Evolutionary conservation across 495 filamentous ascomycete species (phyloP).

Genomic region (Podospora sp.): DNA sequence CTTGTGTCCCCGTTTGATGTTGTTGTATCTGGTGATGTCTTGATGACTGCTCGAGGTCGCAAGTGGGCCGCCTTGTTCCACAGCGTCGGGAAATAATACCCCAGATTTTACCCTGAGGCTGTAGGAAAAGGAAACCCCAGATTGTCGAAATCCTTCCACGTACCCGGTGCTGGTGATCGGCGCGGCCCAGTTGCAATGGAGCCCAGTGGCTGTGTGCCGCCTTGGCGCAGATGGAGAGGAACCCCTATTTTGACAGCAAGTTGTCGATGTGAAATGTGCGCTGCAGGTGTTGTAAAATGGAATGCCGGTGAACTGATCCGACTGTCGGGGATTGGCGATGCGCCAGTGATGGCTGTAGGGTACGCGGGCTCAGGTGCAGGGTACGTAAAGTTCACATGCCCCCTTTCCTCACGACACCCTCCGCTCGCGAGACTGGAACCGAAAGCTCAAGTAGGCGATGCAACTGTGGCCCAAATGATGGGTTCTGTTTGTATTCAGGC

Average conservation of each 20-base stretch:
- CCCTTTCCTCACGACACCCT: too few relatives aligned
- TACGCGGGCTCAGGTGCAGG: too few relatives aligned
- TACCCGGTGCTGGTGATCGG: neutral
- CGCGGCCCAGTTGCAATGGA: neutral
- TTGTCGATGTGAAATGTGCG: neutral
- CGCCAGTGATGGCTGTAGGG: too few relatives aligned
- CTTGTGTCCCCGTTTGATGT: neutral
- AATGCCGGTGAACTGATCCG: too few relatives aligned
- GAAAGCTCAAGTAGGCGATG: too few relatives aligned
- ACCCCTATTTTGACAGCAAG: neutral
- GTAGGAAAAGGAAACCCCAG: too few relatives aligned
- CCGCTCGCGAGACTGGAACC: too few relatives aligned
- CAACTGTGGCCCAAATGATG: too few relatives aligned
- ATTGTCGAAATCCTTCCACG: neutral
- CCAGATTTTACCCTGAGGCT: too few relatives aligned
- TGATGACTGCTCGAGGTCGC: neutral
- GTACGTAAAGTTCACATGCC: too few relatives aligned
- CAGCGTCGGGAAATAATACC: neutral
- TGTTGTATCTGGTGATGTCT: neutral
- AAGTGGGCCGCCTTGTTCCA: neutral
- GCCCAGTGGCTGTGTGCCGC: neutral
- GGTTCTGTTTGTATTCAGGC: too few relatives aligned
- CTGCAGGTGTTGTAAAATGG: neutral
- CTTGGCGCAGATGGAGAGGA: neutral
- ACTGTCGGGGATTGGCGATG: too few relatives aligned